These are phyloP conservation scores for Ceriops tagal DNA, from an alignment of 345 rosid species.

Conservation along the genomic window DNA sequence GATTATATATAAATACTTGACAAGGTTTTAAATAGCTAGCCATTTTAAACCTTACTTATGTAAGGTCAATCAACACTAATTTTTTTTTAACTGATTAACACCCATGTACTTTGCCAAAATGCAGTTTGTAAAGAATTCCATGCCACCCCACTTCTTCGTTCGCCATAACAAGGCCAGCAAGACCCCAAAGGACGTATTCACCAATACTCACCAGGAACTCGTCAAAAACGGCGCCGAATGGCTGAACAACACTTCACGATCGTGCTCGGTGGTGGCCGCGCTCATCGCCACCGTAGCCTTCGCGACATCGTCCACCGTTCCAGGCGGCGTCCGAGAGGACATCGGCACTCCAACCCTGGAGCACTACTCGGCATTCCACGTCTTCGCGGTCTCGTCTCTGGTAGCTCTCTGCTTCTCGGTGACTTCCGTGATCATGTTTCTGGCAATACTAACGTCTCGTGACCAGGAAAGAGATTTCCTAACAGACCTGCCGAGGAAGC, in stretches of 20 bases:
- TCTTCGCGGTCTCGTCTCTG: constrained; percentile 25
- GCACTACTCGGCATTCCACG: constrained; percentile 13
- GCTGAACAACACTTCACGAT: constrained; percentile 45
- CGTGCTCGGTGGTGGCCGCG: constrained; percentile 56
- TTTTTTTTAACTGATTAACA: too few relatives aligned
- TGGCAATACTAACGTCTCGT: constrained; percentile 27
- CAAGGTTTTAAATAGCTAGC: background rate
- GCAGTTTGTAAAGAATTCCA: constrained; percentile 46
- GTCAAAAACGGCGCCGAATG: constrained; percentile 41
- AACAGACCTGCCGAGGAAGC: constrained; percentile 10
- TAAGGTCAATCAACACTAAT: background rate
- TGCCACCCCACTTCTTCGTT: constrained; percentile 32
- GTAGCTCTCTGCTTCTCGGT: constrained; percentile 28
- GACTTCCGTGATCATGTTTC: constrained; percentile 24
- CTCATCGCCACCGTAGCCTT: constrained; percentile 55
- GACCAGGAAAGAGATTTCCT: constrained; percentile 18
- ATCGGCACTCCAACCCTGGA: constrained; percentile 11
- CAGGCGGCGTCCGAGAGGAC: constrained; percentile 14
- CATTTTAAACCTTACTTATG: background rate
- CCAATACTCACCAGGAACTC: constrained; percentile 29
- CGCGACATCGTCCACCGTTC: constrained; percentile 41
- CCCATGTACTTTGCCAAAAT: background rate
- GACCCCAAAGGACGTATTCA: constrained; percentile 39
- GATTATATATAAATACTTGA: too few relatives aligned
- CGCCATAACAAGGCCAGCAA: constrained; percentile 26